phyloP scores from a whole-genome alignment of 2,329 filamentous ascomycete genomes.

The Colletotrichum sp. region DNA sequence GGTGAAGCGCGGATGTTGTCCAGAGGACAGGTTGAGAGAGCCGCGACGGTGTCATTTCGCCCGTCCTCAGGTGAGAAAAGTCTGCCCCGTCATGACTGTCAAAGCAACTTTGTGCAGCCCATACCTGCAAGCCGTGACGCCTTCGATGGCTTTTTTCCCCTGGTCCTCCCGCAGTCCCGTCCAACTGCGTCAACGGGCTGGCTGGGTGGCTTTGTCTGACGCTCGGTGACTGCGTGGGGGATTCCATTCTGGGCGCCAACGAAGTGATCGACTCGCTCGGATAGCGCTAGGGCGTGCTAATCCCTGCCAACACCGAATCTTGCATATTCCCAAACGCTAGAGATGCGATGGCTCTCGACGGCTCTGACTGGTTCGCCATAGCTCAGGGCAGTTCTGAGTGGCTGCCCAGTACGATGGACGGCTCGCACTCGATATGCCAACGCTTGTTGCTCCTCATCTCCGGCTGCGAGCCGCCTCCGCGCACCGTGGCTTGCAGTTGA shows the following conservation, averaged over 20 bases:
- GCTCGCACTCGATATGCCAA: background rate
- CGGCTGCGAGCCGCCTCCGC: background rate
- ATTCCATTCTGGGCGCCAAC: slow-evolving; percentile 16
- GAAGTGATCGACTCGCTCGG: slow-evolving; percentile 17
- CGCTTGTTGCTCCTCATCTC: background rate
- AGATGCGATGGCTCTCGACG: slow-evolving; percentile 15
- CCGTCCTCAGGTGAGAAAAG: slow-evolving; percentile 1
- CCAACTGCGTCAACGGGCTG: background rate
- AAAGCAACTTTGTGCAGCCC: slow-evolving; percentile 7
- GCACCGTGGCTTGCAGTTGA: slow-evolving; percentile 16
- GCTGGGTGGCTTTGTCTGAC: slow-evolving; percentile 3
- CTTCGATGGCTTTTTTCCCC: background rate
- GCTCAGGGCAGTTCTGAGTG: slow-evolving; percentile 8
- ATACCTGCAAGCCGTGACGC: background rate
- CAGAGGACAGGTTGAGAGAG: background rate
- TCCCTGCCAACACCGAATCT: slow-evolving; percentile 21
- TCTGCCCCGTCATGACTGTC: slow-evolving; percentile 13
- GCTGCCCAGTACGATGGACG: background rate
- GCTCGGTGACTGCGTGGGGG: slow-evolving; percentile 17
- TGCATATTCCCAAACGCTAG: slow-evolving; percentile 22
- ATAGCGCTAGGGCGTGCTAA: slow-evolving; percentile 14
- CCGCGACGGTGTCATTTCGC: slow-evolving; percentile 7
- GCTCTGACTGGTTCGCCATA: slow-evolving; percentile 8
- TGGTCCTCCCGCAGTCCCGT: background rate
- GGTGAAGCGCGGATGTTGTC: background rate